Evolutionary conservation across 1,284 basidiomycete genomes (phyloP), one percentile per base, ranked within the genome.

Genomic region (Fomitopsis pinicola): DNA sequence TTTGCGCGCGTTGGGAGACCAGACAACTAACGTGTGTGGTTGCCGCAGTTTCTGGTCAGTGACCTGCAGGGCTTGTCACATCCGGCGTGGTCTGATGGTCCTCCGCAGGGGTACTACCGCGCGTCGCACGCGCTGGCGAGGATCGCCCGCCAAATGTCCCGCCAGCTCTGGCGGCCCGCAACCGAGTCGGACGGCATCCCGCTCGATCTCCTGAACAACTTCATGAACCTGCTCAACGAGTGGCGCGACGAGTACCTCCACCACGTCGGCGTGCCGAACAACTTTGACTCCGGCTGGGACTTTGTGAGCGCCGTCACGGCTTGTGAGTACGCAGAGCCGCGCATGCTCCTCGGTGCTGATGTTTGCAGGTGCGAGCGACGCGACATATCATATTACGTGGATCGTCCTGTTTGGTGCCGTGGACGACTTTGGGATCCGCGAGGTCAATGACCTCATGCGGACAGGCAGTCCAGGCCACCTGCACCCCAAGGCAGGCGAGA

Each of bases 341-440:
- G 12, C 26, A 35, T 35, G 40, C 40, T n/a, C 15, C 28, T 26
- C 26, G 40, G 38, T 44, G 52, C 42, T 58, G 55, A 62, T 56
- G 57, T 54, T 35, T 53, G 35, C 76, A 79, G 91, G 92, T 68
- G 87, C 90, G 19, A 92, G 89, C 68, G 95, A 97, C 72, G 89
- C 93, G 53, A 91, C 89, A 44, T 95, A 92, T 71, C 94, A 97
- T 75, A 85, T 92, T 67, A 88, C 95, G 83, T 97, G 94, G 89
- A 87, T 92, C 63, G 84, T 86, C 58, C 73, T 92, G 5, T 91
- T 89, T 75, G 86, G 82, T 67, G 91, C 91, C 6, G 72, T 96
- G 62, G 89, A 93, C 66, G 93, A 96, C 67, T 93, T 85, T 71
- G 93, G 93, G 33, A 81, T 96, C 63, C 83, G 84, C 62, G 92